Evolutionary conservation across 306 rosid genomes (phyloP).

Genomic region (Gleditsia sinensis): DNA sequence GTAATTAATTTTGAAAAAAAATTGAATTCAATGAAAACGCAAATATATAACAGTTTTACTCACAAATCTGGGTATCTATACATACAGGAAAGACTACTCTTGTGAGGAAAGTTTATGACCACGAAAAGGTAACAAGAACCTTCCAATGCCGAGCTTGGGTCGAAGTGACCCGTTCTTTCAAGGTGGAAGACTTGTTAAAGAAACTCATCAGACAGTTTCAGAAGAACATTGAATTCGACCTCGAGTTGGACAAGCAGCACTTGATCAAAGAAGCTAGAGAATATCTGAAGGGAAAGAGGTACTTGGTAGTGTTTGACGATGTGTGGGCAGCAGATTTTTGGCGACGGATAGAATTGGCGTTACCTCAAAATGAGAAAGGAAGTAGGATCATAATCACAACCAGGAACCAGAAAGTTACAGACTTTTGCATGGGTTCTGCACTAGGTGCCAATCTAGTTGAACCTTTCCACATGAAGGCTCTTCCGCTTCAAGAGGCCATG

Average conservation of each 20-base stretch:
- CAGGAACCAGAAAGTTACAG: not conserved
- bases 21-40: too few species aligned
- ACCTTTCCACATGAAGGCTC: not conserved
- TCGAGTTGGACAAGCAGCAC: not conserved
- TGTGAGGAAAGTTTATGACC: too few species aligned
- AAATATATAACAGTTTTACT: too few species aligned
- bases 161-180: too few species aligned
- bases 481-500: not conserved
- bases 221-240: too few species aligned
- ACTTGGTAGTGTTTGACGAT: conserved; percentile 16
- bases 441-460: not conserved
- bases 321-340: conserved; percentile 10
- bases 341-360: not conserved
- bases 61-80: too few species aligned
- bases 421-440: not conserved
- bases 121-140: too few species aligned
- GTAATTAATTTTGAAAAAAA: too few species aligned
- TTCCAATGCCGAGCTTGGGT: too few species aligned
- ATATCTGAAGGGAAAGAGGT: not conserved
- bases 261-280: not conserved
- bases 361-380: not conserved
- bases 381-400: conserved; percentile 1
- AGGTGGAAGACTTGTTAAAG: too few species aligned
- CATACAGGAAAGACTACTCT: too few species aligned
- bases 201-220: too few species aligned